These are phyloP conservation scores for Alternaria sp. DNA, from an alignment of 2,329 filamentous ascomycete genomes.

Conservation along the genomic window DNA sequence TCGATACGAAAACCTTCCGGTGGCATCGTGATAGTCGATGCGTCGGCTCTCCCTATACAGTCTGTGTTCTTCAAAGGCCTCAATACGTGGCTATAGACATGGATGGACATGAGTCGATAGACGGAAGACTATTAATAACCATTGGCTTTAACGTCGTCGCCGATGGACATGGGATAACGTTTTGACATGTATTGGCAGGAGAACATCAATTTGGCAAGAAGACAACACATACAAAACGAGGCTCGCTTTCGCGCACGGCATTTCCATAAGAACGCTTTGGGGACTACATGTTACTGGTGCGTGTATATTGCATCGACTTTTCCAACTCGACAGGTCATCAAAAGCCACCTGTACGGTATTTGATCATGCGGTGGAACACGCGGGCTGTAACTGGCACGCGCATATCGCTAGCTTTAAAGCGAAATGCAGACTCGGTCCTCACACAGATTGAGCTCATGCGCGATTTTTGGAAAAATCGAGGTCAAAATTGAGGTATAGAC, in stretches of 20 bases:
- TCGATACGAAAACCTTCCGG: not conserved
- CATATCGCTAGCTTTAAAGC: not conserved
- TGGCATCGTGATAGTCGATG: not conserved
- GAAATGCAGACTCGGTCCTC: not conserved
- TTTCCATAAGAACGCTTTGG: not conserved
- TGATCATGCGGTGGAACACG: not conserved
- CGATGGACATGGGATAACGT: not conserved
- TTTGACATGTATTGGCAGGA: not conserved
- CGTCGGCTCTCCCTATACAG: not conserved
- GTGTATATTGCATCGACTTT: not conserved
- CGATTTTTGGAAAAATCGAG: not conserved
- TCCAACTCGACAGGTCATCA: too few species aligned
- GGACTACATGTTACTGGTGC: not conserved
- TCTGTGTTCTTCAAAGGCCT: not conserved
- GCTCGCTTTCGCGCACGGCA: not conserved
- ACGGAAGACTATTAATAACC: not conserved
- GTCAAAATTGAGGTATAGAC: not conserved
- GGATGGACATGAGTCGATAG: not conserved
- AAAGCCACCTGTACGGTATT: not conserved
- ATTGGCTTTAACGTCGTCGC: not conserved
- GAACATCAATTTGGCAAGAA: not conserved
- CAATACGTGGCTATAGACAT: not conserved
- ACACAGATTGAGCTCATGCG: too few species aligned
- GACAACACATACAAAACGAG: not conserved
- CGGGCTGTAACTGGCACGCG: not conserved